Conservation (phyloP, 2,329 filamentous ascomycete genomes). For the Fusarium continuum region DNA sequence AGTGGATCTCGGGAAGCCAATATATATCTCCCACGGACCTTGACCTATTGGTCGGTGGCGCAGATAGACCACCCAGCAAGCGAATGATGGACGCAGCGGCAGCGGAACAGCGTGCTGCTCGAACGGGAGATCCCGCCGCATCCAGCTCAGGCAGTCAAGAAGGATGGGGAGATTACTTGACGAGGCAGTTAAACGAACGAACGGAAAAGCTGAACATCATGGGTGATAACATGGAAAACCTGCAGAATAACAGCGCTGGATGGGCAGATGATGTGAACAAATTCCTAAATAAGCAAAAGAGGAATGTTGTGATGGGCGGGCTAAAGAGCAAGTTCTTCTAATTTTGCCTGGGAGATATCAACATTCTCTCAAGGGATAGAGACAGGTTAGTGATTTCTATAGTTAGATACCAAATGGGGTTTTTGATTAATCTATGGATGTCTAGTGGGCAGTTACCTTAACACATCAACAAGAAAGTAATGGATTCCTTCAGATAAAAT, state of each 20-base stretch:
- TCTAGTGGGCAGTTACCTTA: background rate
- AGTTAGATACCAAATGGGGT: slow-evolving; percentile 21
- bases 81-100: slow-evolving; percentile 84
- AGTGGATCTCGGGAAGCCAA: slow-evolving; percentile 97
- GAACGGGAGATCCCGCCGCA: slow-evolving; percentile 46
- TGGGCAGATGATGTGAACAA: slow-evolving; percentile 92
- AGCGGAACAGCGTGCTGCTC: slow-evolving; percentile 73
- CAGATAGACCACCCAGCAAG: slow-evolving; percentile 87
- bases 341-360: background rate
- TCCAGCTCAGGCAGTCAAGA: slow-evolving; percentile 58
- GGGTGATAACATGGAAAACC: slow-evolving; percentile 83
- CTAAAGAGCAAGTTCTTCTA: slow-evolving; percentile 68
- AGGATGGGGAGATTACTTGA: slow-evolving; percentile 81
- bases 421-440: background rate
- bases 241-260: slow-evolving; percentile 81
- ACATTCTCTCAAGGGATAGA: background rate
- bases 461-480: background rate
- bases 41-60: slow-evolving; percentile 88
- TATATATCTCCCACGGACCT: slow-evolving; percentile 87
- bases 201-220: slow-evolving; percentile 87
- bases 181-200: slow-evolving; percentile 85
- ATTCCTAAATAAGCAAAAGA: slow-evolving; percentile 87
- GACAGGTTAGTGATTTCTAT: slow-evolving; percentile 1
- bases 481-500: too few species aligned
- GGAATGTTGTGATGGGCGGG: slow-evolving; percentile 78